phyloP scores from a whole-genome alignment of 352 stramenopile genomes.

The Globisporangium solare region DNA sequence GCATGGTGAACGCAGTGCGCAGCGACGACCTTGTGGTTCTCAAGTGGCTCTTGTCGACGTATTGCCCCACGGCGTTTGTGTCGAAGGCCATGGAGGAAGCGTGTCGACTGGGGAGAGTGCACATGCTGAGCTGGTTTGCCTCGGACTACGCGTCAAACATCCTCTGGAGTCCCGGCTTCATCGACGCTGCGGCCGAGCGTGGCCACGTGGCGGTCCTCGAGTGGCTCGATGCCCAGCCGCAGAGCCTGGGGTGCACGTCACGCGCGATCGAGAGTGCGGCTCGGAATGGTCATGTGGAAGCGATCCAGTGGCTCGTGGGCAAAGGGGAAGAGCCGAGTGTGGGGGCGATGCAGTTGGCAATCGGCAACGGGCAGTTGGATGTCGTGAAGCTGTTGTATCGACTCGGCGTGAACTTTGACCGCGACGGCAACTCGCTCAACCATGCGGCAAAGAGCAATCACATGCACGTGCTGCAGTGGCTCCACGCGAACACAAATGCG shows the following conservation, averaged over 20 bases:
- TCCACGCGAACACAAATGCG: background rate
- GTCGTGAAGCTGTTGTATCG: too few relatives aligned
- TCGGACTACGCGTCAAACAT: background rate
- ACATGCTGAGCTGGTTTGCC: background rate
- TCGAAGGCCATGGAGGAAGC: slow-evolving; percentile 8
- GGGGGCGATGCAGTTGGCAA: background rate
- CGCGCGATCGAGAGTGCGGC: slow-evolving; percentile 5
- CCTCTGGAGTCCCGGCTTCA: slow-evolving; percentile 1
- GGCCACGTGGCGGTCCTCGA: background rate
- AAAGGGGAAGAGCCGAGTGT: background rate
- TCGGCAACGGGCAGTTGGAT: background rate
- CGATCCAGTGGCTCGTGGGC: slow-evolving; percentile 4
- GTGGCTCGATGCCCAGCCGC: background rate
- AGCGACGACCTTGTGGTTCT: background rate
- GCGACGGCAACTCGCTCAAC: background rate
- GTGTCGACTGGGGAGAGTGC: slow-evolving; percentile 1
- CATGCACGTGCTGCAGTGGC: slow-evolving; percentile 4
- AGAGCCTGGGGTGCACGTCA: background rate
- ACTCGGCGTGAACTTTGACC: background rate
- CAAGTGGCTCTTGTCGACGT: background rate
- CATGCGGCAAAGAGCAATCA: background rate
- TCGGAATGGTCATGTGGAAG: background rate
- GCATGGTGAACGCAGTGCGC: slow-evolving; percentile 2
- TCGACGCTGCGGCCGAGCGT: background rate
- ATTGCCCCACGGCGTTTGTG: background rate